A percentile compares a stretch with the other conserved stretches of the same genome.
phyloP scores from a whole-genome alignment of 768 basidiomycete genomes.

The Rickenella mellea region DNA sequence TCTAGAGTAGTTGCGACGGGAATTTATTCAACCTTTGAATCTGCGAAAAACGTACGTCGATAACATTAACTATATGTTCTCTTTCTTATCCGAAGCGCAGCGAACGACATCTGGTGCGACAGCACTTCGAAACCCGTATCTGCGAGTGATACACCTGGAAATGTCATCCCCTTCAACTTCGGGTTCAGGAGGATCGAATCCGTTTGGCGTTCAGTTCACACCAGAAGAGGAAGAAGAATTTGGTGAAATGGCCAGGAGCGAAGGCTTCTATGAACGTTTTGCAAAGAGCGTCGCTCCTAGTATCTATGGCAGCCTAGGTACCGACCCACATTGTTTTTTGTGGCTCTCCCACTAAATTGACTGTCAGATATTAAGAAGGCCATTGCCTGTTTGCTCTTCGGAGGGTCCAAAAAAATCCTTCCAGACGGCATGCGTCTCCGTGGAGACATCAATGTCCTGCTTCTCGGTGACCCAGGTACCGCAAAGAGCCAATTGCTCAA shows the following conservation, averaged over 20 bases:
- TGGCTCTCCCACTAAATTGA: constrained; percentile 8
- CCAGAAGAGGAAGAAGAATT: constrained; percentile 98
- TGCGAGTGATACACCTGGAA: constrained; percentile 88
- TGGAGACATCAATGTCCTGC: constrained; percentile 94
- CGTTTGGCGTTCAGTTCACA: constrained; percentile 81
- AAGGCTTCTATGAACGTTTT: constrained; percentile 89
- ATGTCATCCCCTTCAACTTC: constrained; percentile 70
- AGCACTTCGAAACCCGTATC: constrained; percentile 88
- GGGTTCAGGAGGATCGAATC: constrained; percentile 64
- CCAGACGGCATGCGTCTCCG: constrained; percentile 96
- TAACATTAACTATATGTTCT: background rate
- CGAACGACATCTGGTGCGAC: constrained; percentile 69
- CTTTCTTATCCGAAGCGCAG: constrained; percentile 22
- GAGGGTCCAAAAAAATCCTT: constrained; percentile 92
- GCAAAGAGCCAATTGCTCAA: constrained; percentile 97
- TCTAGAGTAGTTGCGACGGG: constrained; percentile 94
- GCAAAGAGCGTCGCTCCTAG: constrained; percentile 91
- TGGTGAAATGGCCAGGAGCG: constrained; percentile 78
- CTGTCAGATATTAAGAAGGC: constrained; percentile 94
- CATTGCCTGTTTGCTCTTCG: constrained; percentile 90
- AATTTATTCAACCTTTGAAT: constrained; percentile 93
- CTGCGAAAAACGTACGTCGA: constrained; percentile 64
- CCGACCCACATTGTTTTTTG: background rate
- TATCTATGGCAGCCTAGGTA: constrained; percentile 92
- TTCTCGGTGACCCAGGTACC: constrained; percentile 96